Evolutionary conservation across 495 filamentous ascomycete genomes (phyloP).

Genomic region (Penicillium maclennaniae): DNA sequence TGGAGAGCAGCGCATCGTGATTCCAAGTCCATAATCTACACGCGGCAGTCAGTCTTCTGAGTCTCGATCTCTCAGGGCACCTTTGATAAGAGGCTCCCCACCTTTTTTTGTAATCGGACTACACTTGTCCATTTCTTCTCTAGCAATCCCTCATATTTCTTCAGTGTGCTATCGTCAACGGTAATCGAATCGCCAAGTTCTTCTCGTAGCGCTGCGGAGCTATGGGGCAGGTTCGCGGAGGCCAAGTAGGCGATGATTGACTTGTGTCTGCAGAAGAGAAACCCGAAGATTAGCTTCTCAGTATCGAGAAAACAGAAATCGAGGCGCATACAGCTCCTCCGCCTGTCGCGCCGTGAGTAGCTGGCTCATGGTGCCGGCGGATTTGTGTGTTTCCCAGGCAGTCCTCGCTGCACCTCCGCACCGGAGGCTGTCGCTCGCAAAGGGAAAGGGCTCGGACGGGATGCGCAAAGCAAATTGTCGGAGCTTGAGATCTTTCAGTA

Average conservation of each 20-base stretch:
- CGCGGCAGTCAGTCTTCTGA: constrained; percentile 3
- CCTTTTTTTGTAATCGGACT: constrained; percentile 88
- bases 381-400: constrained; percentile 21
- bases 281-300: constrained; percentile 6
- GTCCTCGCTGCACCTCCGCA: constrained; percentile 20
- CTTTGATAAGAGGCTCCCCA: constrained; percentile 25
- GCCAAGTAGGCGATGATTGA: constrained; percentile 83
- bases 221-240: constrained; percentile 63
- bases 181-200: constrained; percentile 36
- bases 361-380: constrained; percentile 58
- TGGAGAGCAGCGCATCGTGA: constrained; percentile 65
- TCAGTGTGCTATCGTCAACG: constrained; percentile 77
- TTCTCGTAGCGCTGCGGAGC: constrained; percentile 58
- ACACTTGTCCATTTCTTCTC: constrained; percentile 99
- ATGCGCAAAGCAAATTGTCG: background rate
- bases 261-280: constrained; percentile 64
- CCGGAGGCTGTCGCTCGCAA: constrained; percentile 9
- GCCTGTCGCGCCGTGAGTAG: constrained; percentile 77
- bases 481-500: background rate
- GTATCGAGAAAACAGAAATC: background rate
- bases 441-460: background rate
- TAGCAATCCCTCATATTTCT: constrained; percentile 55
- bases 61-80: background rate
- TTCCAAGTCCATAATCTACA: constrained; percentile 95
- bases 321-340: constrained; percentile 73